Evolutionary conservation across 176 grass and related monocot species (phyloP), one percentile per base, ranked within the genome.

Genomic region (Microstegium vimineum): DNA sequence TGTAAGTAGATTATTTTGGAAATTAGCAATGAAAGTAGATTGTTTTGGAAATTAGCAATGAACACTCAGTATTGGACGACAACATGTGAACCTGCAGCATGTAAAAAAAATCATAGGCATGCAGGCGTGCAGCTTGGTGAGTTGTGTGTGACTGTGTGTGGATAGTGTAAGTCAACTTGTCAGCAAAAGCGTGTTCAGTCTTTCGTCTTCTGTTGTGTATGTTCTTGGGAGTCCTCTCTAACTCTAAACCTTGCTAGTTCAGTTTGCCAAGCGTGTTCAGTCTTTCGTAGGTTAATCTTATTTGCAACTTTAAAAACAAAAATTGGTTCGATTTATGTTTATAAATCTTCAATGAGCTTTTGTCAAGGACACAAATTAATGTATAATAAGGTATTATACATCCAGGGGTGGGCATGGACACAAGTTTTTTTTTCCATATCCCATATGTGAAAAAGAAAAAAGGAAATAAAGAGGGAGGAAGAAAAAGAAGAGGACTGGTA

Each of bases 131-230:
- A 82, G 62, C 23, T 82, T 87, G 71, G 12, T 69, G 42, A 35
- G 35, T 60, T 4, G 43, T 25, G 22, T 25, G 23, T 62, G 52
- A 26, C 46, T 4, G 43, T 25, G 22, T 25, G 23, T 62, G 52
- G 51, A 71, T 76, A 82, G 63, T 87, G 78, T 22, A 76, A 62
- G 64, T 61, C 68, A 52, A 73, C 41, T 79, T 65, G 67, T 54
- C n/a, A 18, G 63, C 26, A 63, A 12, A 47, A 38, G 5, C 75
- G 46, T 62, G 38, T 16, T 62, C 28, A 81, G 15, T 60, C 16
- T 57, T 67, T 69, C 25, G 17, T 73, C 84, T 68, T 43, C 3
- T 38, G 9, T 62, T 6, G 14, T 60, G 45, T 74, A 37, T 65
- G 70, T 20, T 74, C 28, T 74, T 64, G 5, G 38, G 79, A 42